Base-by-base conservation (phyloP, 73 alveolate species). In the Diophrys appendiculata region DNA sequence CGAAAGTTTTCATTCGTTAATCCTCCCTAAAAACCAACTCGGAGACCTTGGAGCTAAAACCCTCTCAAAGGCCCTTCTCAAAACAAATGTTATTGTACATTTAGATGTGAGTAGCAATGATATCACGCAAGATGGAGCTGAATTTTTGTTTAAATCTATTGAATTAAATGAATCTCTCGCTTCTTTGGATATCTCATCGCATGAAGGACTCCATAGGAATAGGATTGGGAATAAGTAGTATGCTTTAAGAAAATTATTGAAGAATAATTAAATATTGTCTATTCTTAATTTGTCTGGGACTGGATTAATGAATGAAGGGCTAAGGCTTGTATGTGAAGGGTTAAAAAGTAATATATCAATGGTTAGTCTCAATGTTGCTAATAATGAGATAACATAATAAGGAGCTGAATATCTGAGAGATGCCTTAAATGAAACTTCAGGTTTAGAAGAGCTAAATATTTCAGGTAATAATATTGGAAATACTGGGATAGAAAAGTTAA, bases 21-120 rank as follows among this genome's bases (percentile, higher is more conserved):
- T 52, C 54, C 33, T 79, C 23, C 81, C 81, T 1, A 79, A 79
- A 60, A 79, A 79, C 71, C 69, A 69, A 34, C 26, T 79, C 25
- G 88, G 88, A 23, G 71, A 79, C 55, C 33, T 52, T 5, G 88
- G 88, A 25, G 27, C 71, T 13, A 27, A 1, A 2, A 53, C 31
- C 18, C 70, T 79, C 27, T n/a, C 77, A 0, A 72, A 65, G 29
- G 84, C 76, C 0, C 64, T 82, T n/a, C 24, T 33, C n/a, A 53
- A 73, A 29, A 69, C 60, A 13, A 34, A 73, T 27, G 25, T 80
- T 22, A 65, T 82, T 1, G 52, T 82, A 29, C 90, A 82, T 30
- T 52, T 82, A 18, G 90, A 82, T 65, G 26, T 82, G 2, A 82
- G 90, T 14, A 82, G 90, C 71, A 82, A 82, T 65, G 90, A 82